Percentiles rank a stretch among this genome's conserved stretches.
Conservation (phyloP, 306 rosid genomes). For the Pyrus communis region DNA sequence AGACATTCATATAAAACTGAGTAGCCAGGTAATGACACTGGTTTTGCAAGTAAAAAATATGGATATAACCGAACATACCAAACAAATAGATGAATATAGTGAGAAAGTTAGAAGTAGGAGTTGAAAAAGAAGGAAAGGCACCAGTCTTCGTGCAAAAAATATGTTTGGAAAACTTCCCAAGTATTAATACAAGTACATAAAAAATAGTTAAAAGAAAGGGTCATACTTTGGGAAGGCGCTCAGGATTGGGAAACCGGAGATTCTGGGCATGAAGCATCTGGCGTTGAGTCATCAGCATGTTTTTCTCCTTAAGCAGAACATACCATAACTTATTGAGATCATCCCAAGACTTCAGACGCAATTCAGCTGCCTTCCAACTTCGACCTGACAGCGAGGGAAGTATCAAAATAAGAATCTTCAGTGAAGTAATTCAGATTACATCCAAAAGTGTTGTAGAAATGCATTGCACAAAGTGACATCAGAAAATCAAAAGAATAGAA, state of each 20-base stretch:
- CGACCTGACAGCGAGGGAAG: slow-evolving; percentile 47
- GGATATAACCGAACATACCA: neutral
- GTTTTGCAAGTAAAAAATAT: neutral
- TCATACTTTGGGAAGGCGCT: slow-evolving; percentile 79
- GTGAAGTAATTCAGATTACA: neutral
- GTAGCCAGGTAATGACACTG: neutral
- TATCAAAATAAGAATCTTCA: neutral
- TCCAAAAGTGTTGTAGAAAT: neutral
- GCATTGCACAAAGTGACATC: neutral
- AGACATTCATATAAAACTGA: neutral
- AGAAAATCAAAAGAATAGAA: neutral
- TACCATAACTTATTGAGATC: slow-evolving; percentile 90
- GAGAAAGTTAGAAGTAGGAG: neutral
- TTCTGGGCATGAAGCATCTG: slow-evolving; percentile 94
- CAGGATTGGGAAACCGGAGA: slow-evolving; percentile 73
- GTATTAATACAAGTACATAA: neutral
- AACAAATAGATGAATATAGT: neutral
- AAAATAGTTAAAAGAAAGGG: neutral
- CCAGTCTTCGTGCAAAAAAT: neutral
- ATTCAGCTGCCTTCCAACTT: slow-evolving; percentile 87
- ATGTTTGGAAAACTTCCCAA: neutral
- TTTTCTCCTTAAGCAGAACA: slow-evolving; percentile 88
- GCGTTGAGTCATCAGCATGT: slow-evolving; percentile 92
- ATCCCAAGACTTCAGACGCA: slow-evolving; percentile 93
- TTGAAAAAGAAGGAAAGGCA: neutral